Evolutionary conservation across 176 grass and related monocot genomes (phyloP), one percentile per base, ranked within the genome.

Genomic region (Neostapfia colusana): DNA sequence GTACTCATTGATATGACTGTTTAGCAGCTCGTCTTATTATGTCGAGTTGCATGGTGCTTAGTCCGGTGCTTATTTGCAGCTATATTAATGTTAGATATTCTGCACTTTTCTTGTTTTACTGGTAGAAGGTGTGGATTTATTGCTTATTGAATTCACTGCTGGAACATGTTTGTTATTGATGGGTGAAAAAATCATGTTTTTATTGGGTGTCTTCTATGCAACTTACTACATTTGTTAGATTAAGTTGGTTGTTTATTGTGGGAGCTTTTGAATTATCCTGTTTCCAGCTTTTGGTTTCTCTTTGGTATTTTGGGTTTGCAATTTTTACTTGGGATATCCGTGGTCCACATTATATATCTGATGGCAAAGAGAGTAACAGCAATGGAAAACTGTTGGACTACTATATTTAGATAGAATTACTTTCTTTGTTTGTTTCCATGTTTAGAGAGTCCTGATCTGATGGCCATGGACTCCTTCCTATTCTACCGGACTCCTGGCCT

Each of bases 21-120:
- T 77, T 17, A 69, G 24, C 35, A 36, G 15, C 11, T 70, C 55
- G 35, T 53, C 65, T 64, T 70, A 23, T 35, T 34, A 13, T n/a
- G 2, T 55, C 55, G 2, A 36, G 45, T 62, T n/a, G n/a, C n/a
- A n/a, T 54, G 8, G 15, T 64, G 28, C 7, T 55, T 57, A 46
- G 15, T 73, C 13, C 50, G 40, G 20, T 80, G 43, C 43, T 69
- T 69, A 5, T 50, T 65, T 73, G n/a, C 37, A 15, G 57, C 63
- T 70, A 15, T 31, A 44, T 37, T 18, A 44, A 23, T 60, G 34
- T 8, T 75, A 43, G 17, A 2, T 20, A 67, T 34, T 75, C 2
- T 57, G 9, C 53, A 24, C 4, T 31, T 75, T 57, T 73, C 31
- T 42, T 63, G n/a, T 5, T 80, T 28, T 69, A 23, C 50, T 20